Conservation (phyloP, 2,329 filamentous ascomycete genomes). For the Phaeomoniella chlamydospora region DNA sequence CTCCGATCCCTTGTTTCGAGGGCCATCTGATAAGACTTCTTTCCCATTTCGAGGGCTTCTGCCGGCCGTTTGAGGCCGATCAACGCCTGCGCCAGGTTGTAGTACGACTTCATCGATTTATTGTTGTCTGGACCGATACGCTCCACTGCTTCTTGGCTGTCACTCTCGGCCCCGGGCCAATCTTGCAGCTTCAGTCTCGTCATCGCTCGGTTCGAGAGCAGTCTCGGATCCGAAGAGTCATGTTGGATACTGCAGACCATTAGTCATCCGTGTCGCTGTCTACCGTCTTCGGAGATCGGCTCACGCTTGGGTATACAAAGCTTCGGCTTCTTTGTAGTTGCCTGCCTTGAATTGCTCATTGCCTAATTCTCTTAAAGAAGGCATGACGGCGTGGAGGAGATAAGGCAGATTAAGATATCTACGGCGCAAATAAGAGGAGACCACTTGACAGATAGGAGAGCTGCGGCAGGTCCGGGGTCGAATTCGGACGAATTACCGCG, state of each 20-base stretch:
- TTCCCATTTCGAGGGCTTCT: slow-evolving; percentile 56
- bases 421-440: too few species aligned
- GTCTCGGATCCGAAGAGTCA: slow-evolving; percentile 59
- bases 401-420: too few species aligned
- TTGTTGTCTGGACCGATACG: slow-evolving; percentile 34
- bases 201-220: slow-evolving; percentile 86
- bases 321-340: slow-evolving; percentile 28
- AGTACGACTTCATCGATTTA: slow-evolving; percentile 66
- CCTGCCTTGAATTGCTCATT: slow-evolving; percentile 30
- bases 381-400: too few species aligned
- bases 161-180: slow-evolving; percentile 61
- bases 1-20: slow-evolving; percentile 48
- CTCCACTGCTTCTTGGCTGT: slow-evolving; percentile 62
- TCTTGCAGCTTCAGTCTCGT: slow-evolving; percentile 58
- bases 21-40: slow-evolving; percentile 59
- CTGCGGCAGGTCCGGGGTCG: too few species aligned
- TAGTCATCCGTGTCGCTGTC: too few species aligned
- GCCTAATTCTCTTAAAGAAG: slow-evolving; percentile 22
- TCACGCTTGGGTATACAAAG: slow-evolving; percentile 31
- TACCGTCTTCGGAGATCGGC: too few species aligned
- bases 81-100: slow-evolving; percentile 71
- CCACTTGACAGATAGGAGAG: too few species aligned
- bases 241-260: slow-evolving; percentile 66
- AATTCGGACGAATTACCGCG: too few species aligned
- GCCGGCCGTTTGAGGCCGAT: slow-evolving; percentile 58